A percentile compares a stretch with the other conserved stretches of the same genome.
Evolutionary conservation across 306 rosid species (phyloP).

Genomic region (Sphenostylis stenocarpa): DNA sequence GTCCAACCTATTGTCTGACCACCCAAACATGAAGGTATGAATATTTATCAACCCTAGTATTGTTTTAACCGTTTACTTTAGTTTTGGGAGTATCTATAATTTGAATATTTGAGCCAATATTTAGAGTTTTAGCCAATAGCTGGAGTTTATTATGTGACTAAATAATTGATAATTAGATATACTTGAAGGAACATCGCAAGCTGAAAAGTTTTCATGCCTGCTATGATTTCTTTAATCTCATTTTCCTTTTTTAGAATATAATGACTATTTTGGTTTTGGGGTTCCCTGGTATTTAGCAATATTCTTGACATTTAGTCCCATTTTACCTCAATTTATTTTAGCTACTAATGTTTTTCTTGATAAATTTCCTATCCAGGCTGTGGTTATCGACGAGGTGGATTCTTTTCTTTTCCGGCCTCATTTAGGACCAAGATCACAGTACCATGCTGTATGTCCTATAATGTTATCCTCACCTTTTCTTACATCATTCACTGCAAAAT

Average conservation of each 20-base stretch:
- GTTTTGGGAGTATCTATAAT: not conserved
- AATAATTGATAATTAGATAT: not conserved
- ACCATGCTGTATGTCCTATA: constrained; percentile 75
- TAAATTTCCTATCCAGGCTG: constrained; percentile 55
- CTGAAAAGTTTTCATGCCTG: not conserved
- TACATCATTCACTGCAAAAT: not conserved
- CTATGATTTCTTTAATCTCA: not conserved
- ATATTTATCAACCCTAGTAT: not conserved
- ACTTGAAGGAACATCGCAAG: not conserved
- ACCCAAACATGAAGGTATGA: constrained; percentile 94
- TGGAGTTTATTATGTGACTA: not conserved
- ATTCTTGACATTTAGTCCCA: not conserved
- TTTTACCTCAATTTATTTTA: not conserved
- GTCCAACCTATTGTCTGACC: constrained; percentile 83
- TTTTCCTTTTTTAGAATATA: not conserved
- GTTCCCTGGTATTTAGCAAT: not conserved
- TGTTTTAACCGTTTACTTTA: not conserved
- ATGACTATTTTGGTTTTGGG: not conserved
- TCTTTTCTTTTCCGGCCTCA: constrained; percentile 92
- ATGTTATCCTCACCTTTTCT: not conserved
- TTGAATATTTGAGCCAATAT: not conserved
- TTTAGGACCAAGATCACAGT: constrained; percentile 78
- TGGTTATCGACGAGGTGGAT: constrained; percentile 94
- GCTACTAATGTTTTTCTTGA: not conserved
- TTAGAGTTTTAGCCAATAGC: not conserved